phyloP scores from a whole-genome alignment of 108 stramenopile genomes.

The Craspedostauros australis region DNA sequence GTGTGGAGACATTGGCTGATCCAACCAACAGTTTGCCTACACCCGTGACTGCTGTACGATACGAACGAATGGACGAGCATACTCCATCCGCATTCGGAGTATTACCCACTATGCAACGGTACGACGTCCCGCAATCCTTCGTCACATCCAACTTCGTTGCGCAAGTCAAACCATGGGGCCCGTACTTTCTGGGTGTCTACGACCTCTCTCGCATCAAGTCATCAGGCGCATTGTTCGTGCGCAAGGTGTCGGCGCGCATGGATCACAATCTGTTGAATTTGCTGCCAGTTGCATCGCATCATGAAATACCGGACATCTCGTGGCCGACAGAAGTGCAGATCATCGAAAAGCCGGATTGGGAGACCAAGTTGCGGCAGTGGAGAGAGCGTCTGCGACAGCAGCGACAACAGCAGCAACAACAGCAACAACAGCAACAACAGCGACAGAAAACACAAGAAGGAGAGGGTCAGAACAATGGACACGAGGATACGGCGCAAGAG shows the following conservation, averaged over 20 bases:
- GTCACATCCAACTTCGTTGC: slow-evolving; percentile 33
- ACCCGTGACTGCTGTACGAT: slow-evolving; percentile 61
- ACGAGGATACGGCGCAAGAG: no score
- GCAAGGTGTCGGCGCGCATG: slow-evolving; percentile 68
- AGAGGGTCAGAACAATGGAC: neutral
- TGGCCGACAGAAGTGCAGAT: slow-evolving; percentile 60
- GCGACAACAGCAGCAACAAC: neutral
- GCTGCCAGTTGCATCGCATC: slow-evolving; percentile 52
- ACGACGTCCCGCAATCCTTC: slow-evolving; percentile 51
- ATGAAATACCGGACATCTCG: slow-evolving; percentile 56
- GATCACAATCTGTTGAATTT: slow-evolving; percentile 66
- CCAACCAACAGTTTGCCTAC: neutral
- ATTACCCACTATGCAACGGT: slow-evolving; percentile 38
- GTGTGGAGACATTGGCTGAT: slow-evolving; percentile 19
- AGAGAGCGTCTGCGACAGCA: neutral
- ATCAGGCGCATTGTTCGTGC: slow-evolving; percentile 77
- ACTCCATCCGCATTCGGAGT: slow-evolving; percentile 53
- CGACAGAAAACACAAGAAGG: neutral
- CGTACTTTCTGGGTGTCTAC: slow-evolving; percentile 84
- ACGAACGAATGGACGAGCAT: slow-evolving; percentile 90
- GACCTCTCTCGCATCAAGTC: slow-evolving; percentile 62
- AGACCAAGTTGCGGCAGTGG: slow-evolving; percentile 1
- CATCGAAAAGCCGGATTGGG: slow-evolving; percentile 31
- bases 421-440: neutral
- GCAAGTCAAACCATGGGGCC: slow-evolving; percentile 71